Evolutionary conservation across 768 basidiomycete genomes (phyloP).

Genomic region (Amanita rubescens): DNA sequence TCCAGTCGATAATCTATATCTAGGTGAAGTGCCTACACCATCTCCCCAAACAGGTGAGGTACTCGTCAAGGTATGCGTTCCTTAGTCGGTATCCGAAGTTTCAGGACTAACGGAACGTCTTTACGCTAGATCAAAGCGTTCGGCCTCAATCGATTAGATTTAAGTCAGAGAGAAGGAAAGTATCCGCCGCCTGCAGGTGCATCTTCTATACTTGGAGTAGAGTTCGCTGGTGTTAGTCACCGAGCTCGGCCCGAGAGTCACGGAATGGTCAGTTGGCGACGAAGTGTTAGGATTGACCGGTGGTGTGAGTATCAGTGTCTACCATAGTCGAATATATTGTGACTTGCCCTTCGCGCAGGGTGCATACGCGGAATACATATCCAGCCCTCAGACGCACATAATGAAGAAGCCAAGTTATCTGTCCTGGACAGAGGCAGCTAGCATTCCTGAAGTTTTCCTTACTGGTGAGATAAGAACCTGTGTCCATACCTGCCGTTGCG

Average conservation of each 20-base stretch:
- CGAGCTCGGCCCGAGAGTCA: constrained; percentile 42
- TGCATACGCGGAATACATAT: constrained; percentile 86
- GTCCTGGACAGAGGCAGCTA: constrained; percentile 80
- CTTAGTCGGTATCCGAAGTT: background rate
- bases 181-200: constrained; percentile 77
- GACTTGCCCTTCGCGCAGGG: constrained; percentile 41
- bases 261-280: constrained; percentile 53
- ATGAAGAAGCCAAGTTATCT: constrained; percentile 68
- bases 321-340: background rate
- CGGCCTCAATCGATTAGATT: constrained; percentile 87
- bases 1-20: constrained; percentile 66
- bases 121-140: constrained; percentile 62
- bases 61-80: constrained; percentile 63
- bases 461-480: constrained; percentile 48
- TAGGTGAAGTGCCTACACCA: constrained; percentile 67
- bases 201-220: constrained; percentile 75
- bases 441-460: constrained; percentile 81
- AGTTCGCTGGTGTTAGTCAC: constrained; percentile 71
- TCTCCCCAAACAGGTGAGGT: constrained; percentile 50
- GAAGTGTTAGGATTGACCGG: constrained; percentile 74
- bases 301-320: constrained; percentile 46
- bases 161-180: constrained; percentile 59
- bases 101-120: background rate
- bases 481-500: background rate
- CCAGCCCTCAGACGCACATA: constrained; percentile 55